Evolutionary conservation across 1,139 yeast genomes (phyloP).

Genomic region (Zhuliangozyma parablackwelliae): DNA sequence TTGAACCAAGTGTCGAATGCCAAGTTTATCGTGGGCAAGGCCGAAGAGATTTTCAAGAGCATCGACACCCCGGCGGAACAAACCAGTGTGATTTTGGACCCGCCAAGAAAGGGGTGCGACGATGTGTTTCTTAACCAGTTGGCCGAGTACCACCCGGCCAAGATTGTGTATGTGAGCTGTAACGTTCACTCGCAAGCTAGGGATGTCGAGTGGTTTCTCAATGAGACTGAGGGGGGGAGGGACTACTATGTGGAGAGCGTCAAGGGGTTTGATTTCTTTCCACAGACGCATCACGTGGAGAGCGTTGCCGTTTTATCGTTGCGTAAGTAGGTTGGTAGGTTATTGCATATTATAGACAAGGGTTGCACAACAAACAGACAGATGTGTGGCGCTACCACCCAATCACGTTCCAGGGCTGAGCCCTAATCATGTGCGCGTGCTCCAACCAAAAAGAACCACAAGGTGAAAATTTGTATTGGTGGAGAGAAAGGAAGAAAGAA

Average conservation of each 20-base stretch:
- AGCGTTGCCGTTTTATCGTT: conserved; percentile 75
- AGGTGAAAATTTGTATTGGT: not conserved
- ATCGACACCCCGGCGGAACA: conserved; percentile 65
- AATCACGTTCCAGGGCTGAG: too few species aligned
- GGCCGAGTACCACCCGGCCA: conserved; percentile 76
- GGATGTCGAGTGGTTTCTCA: conserved; percentile 79
- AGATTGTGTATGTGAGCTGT: conserved; percentile 88
- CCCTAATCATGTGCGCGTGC: too few species aligned
- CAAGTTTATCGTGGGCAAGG: conserved; percentile 83
- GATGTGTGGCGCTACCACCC: too few species aligned
- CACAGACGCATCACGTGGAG: conserved; percentile 97
- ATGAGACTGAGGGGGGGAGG: conserved; percentile 58
- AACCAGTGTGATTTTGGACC: conserved; percentile 91
- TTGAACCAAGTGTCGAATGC: conserved; percentile 74
- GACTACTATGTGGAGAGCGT: conserved; percentile 72
- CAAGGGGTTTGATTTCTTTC: conserved; percentile 95
- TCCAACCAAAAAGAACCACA: too few species aligned
- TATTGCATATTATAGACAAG: too few species aligned
- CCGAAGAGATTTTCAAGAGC: conserved; percentile 79
- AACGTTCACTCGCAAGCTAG: conserved; percentile 97
- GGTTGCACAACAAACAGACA: too few species aligned
- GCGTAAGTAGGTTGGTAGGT: conserved; percentile 3
- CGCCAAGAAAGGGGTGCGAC: conserved; percentile 97
- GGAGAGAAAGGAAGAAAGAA: not conserved
- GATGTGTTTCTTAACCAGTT: conserved; percentile 80